Base-by-base conservation (phyloP, 305 asterid species). In the Solanum hybrid region DNA sequence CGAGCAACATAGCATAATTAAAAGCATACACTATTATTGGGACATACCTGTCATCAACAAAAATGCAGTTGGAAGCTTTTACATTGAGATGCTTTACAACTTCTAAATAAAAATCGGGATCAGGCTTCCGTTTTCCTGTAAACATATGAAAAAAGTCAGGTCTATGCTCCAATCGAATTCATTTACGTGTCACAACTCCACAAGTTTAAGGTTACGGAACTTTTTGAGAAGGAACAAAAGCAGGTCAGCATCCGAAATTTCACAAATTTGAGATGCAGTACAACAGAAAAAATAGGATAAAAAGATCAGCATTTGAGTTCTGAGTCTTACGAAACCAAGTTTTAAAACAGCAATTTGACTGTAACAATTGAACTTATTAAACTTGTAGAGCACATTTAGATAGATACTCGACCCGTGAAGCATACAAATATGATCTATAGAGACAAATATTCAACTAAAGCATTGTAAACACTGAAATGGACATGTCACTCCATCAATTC, bases 101-200 rank as follows among this genome's bases (percentile, higher is more conserved):
- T 90, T 96, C 97, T 89, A 66, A 87, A 91, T 94, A 97, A 93
- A 95, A 94, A 2, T 92, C 94, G n/a, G 94, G 94, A 90, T 97
- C 98, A 79, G 99, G 99, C 92, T 97, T 96, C 92, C 98, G 95
- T 94, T 95, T 96, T 90, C 99, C 99, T 97, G 92, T 45, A 89
- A 31, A 85, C 76, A 85, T 31, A 51, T 31, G 76, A 85, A 85
- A 56, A 7, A 17, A 19, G 12, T 85, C 42, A 85, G 45, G 76
- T 31, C 38, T 19, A 29, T 84, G 76, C 45, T 85, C 76, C 75
- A 56, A 22, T 56, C 10, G 13, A 45, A 56, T 31, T 84, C 75
- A 19, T 31, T 84, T 22, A 26, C 0, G 4, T 12, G 13, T 31
- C 22, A 45, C 29, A 29, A 82, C 73, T 45, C 38, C 27, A 10